Evolutionary conservation across 305 asterid genomes (phyloP).

Genomic region (Fraxinus sp.): DNA sequence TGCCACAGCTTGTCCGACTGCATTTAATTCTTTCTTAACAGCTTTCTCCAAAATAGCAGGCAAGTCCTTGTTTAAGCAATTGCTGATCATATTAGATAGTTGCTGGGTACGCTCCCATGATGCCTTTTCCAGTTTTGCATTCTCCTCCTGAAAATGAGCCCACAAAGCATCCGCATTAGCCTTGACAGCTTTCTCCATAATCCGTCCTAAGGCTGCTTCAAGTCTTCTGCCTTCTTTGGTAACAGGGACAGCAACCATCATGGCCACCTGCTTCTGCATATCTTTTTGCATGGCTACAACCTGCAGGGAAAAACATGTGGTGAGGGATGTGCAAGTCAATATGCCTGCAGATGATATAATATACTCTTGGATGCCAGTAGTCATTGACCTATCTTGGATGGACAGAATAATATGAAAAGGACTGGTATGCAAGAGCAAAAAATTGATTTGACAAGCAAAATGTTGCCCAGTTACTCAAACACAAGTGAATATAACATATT

Average conservation of each 20-base stretch:
- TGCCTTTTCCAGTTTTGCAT: slow-evolving; percentile 71
- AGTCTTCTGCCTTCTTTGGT: slow-evolving; percentile 79
- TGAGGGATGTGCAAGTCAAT: slow-evolving; percentile 13
- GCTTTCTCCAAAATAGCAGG: slow-evolving; percentile 67
- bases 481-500: not conserved
- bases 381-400: not conserved
- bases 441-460: not conserved
- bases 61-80: slow-evolving; percentile 71
- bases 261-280: slow-evolving; percentile 70
- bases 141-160: slow-evolving; percentile 85
- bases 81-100: slow-evolving; percentile 48
- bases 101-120: slow-evolving; percentile 65
- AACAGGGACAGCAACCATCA: slow-evolving; percentile 52
- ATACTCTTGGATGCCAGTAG: slow-evolving; percentile 1
- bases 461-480: not conserved
- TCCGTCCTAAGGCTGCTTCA: slow-evolving; percentile 68
- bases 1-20: slow-evolving; percentile 74
- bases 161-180: slow-evolving; percentile 77
- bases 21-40: slow-evolving; percentile 65
- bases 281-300: slow-evolving; percentile 65
- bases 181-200: slow-evolving; percentile 70
- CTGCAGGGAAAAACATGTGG: slow-evolving; percentile 40
- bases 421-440: not conserved
- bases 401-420: not conserved
- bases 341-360: slow-evolving; percentile 9